Evolutionary conservation across 2,329 filamentous ascomycete genomes (phyloP).

Genomic region (Domatiomyces catenatus): DNA sequence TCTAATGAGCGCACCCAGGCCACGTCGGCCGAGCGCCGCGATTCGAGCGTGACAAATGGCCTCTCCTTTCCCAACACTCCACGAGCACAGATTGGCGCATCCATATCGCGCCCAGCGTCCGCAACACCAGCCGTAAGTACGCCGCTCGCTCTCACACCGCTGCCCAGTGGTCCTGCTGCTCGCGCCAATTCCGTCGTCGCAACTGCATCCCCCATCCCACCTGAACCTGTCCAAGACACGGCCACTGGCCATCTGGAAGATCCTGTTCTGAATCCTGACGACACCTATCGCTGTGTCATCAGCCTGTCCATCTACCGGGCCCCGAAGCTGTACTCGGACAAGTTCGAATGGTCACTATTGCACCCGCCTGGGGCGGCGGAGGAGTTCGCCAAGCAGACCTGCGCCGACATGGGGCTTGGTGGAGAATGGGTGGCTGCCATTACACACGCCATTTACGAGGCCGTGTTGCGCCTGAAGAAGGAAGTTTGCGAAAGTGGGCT

Average conservation of each 20-base stretch:
- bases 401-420: constrained; percentile 72
- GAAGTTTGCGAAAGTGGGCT: constrained; percentile 88
- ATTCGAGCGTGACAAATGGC: constrained; percentile 21
- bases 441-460: constrained; percentile 93
- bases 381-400: constrained; percentile 80
- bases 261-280: constrained; percentile 73
- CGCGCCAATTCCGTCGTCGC: constrained; percentile 44
- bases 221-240: constrained; percentile 2
- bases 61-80: constrained; percentile 37
- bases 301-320: constrained; percentile 81
- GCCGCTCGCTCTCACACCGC: constrained; percentile 32
- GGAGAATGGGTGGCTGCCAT: constrained; percentile 92
- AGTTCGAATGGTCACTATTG: constrained; percentile 91
- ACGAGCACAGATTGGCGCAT: constrained; percentile 21
- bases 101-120: constrained; percentile 13
- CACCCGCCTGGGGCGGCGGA: constrained; percentile 87
- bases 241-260: constrained; percentile 23
- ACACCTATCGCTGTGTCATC: constrained; percentile 87
- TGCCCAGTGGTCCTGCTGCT: constrained; percentile 27
- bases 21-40: constrained; percentile 1
- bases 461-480: constrained; percentile 82
- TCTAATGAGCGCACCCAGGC: constrained; percentile 18
- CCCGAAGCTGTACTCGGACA: constrained; percentile 86
- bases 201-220: constrained; percentile 47
- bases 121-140: constrained; percentile 13